phyloP scores from a whole-genome alignment of 257 asterid genomes.

The Misopates orontium region DNA sequence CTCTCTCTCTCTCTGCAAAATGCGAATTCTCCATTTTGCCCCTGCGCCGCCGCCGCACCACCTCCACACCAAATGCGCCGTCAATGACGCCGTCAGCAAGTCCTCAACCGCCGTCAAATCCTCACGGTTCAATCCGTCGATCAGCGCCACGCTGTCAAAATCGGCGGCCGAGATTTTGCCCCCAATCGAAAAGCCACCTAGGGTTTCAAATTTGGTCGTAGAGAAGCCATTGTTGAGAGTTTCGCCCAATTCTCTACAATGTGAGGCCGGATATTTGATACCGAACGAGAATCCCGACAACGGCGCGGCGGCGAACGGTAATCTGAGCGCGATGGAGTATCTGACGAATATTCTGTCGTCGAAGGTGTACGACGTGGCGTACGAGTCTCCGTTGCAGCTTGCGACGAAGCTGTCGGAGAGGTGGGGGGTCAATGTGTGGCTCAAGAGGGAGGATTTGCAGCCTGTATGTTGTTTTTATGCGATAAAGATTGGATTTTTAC shows the following conservation, averaged over 20 bases:
- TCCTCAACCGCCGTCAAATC: conserved; percentile 29
- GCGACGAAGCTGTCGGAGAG: conserved; percentile 70
- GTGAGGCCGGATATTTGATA: conserved; percentile 61
- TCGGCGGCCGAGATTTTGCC: conserved; percentile 34
- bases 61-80: conserved; percentile 35
- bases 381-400: conserved; percentile 71
- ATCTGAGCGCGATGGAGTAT: conserved; percentile 58
- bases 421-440: conserved; percentile 73
- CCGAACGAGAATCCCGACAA: conserved; percentile 40
- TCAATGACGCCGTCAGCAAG: conserved; percentile 26
- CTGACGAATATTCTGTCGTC: conserved; percentile 69
- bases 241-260: conserved; percentile 56
- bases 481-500: too few relatives aligned
- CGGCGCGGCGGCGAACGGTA: conserved; percentile 30
- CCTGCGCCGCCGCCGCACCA: conserved; percentile 40
- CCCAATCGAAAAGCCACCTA: conserved; percentile 29
- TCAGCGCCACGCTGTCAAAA: conserved; percentile 38
- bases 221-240: conserved; percentile 31
- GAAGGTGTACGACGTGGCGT: conserved; percentile 81
- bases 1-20: not conserved
- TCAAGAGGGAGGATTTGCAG: conserved; percentile 87
- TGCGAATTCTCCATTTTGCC: conserved; percentile 52
- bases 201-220: conserved; percentile 2
- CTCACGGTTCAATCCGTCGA: conserved; percentile 25
- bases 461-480: conserved; percentile 47